Base-by-base conservation (phyloP, 306 rosid genomes). In the Malus orientalis region DNA sequence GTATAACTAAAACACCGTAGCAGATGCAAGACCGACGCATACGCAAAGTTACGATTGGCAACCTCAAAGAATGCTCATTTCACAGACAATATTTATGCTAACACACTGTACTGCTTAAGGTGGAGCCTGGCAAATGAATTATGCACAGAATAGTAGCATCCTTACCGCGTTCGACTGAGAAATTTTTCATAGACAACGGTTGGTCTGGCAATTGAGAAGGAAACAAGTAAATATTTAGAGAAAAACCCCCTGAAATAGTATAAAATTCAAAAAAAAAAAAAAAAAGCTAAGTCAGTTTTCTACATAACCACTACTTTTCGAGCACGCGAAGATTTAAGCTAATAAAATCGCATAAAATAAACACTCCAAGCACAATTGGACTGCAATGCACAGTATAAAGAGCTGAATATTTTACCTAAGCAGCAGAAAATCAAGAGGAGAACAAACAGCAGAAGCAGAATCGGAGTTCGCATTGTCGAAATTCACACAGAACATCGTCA, bases 381-480 rank as follows among this genome's bases (percentile, higher is more conserved):
- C 71, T 67, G 44, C 11, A 71, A 5, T 57, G 76, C 33, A 38
- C 22, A 57, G 55, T 8, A 20, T 13, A 57, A 36, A 32, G 23
- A 61, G 14, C 22, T 54, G 20, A 70, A 70, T 7, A 47, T 4
- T 15, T 29, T 64, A 91, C 98, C 97, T 80, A 88, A 86, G 89
- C 80, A 90, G 60, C 83, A 81, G 87, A 83, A 62, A 57, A 82
- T 73, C 74, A 72, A 73, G 76, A 74, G 84, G 73, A 85, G 65
- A 64, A 87, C 38, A 74, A 75, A 69, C 66, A 80, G 44, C 51
- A 84, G 66, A 55, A 78, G 80, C 82, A 58, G 1, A 79, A 73
- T 58, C 18, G 79, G 67, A 73, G 90, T 76, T 58, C 83, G 86
- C 98, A 95, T 92, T 84, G 86, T 87, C 79, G 25, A 84, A 73